Evolutionary conservation across 768 basidiomycete genomes (phyloP).

Genomic region (Phanerochaete carnosa): DNA sequence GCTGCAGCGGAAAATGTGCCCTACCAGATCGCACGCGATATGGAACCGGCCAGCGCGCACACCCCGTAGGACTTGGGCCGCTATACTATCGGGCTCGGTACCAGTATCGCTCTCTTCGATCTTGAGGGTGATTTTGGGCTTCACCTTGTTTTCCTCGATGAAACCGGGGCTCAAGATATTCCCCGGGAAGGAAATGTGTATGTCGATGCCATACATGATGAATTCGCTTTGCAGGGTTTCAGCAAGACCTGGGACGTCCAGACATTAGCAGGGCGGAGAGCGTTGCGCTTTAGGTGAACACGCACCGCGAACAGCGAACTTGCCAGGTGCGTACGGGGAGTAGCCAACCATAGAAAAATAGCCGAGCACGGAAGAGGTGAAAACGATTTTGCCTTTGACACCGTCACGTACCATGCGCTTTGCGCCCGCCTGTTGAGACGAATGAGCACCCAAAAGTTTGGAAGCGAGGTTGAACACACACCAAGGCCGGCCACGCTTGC

Average conservation of each 20-base stretch:
- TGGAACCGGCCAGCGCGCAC: conserved; percentile 68
- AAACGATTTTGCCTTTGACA: conserved; percentile 64
- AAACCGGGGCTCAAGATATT: conserved; percentile 80
- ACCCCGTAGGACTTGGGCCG: conserved; percentile 59
- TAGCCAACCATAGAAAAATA: conserved; percentile 79
- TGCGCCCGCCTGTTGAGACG: conserved; percentile 50
- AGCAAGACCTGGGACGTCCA: conserved; percentile 66
- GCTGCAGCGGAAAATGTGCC: conserved; percentile 62
- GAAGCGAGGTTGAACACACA: conserved; percentile 27
- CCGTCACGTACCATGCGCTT: conserved; percentile 60
- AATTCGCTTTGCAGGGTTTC: conserved; percentile 82
- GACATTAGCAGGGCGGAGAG: neutral
- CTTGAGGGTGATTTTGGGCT: conserved; percentile 70
- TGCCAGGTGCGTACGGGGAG: conserved; percentile 76
- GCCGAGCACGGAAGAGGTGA: conserved; percentile 73
- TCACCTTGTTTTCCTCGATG: conserved; percentile 71
- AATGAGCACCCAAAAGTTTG: neutral
- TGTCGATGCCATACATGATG: conserved; percentile 68
- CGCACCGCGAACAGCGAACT: conserved; percentile 81
- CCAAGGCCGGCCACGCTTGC: conserved; percentile 49
- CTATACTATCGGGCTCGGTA: conserved; percentile 60
- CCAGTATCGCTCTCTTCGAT: conserved; percentile 76
- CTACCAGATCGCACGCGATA: conserved; percentile 70
- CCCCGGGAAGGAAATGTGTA: conserved; percentile 80
- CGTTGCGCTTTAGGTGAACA: neutral